phyloP scores from a whole-genome alignment of 176 grass and related monocot genomes.

The Carex pumila region DNA sequence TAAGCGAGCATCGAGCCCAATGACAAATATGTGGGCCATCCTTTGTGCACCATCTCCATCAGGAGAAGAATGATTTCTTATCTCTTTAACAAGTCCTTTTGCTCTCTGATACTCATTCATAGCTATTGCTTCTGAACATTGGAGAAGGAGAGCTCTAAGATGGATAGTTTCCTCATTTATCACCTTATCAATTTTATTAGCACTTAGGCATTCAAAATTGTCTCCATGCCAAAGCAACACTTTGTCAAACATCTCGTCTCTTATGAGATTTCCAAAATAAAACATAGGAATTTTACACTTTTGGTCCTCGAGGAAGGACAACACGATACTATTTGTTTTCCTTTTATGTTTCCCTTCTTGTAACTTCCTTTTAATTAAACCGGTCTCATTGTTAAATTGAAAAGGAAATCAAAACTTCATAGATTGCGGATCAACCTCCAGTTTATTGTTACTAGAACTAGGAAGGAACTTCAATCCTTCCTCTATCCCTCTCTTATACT shows the following conservation, averaged over 20 bases:
- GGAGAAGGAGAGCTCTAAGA: slow-evolving; percentile 27
- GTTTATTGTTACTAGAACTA: not conserved
- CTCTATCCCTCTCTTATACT: slow-evolving; percentile 26
- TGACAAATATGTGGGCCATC: slow-evolving; percentile 18
- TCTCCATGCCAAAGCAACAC: slow-evolving; percentile 24
- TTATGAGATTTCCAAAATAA: not conserved
- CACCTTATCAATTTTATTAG: slow-evolving; percentile 15
- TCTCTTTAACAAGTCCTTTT: slow-evolving; percentile 17
- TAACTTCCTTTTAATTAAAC: not conserved
- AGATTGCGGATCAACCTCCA: not conserved
- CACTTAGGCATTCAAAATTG: slow-evolving; percentile 3
- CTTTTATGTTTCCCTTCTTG: not conserved
- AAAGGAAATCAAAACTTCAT: not conserved
- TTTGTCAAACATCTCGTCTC: slow-evolving; percentile 26
- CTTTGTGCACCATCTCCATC: slow-evolving; percentile 28
- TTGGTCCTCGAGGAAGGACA: slow-evolving; percentile 7
- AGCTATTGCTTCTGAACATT: slow-evolving; percentile 29
- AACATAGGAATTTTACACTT: slow-evolving; percentile 23
- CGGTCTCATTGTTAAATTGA: not conserved
- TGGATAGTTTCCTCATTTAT: slow-evolving; percentile 18
- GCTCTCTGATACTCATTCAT: slow-evolving; percentile 21
- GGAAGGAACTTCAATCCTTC: slow-evolving; percentile 33
- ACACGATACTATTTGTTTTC: not conserved
- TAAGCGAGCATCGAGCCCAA: slow-evolving; percentile 30
- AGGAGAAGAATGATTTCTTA: slow-evolving; percentile 24